phyloP scores from a whole-genome alignment of 345 rosid genomes.

The Boechera retrofracta region DNA sequence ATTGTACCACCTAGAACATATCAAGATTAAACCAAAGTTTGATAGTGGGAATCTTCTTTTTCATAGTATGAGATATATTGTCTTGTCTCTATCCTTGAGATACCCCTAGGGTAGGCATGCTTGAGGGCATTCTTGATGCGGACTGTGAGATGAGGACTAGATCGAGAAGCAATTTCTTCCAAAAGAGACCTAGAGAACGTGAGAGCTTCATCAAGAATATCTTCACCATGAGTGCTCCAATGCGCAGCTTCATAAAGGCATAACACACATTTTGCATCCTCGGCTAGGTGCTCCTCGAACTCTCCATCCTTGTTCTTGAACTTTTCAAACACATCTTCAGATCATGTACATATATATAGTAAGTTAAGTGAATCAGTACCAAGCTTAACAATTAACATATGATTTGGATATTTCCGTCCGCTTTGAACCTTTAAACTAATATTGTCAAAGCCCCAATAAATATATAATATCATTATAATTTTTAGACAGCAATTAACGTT shows the following conservation, averaged over 20 bases:
- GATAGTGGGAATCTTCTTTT: not conserved
- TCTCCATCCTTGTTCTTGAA: conserved; percentile 21
- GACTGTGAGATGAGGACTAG: conserved; percentile 1
- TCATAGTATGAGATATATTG: conserved; percentile 36
- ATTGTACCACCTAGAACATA: conserved; percentile 17
- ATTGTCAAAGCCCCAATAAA: no score
- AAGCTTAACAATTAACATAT: no score
- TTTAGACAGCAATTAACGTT: no score
- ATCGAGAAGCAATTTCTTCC: not conserved
- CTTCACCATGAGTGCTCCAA: conserved; percentile 24
- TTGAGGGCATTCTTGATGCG: conserved; percentile 31
- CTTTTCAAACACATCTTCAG: conserved; percentile 27
- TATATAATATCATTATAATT: no score
- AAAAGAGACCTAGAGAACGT: conserved; percentile 24
- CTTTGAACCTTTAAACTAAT: no score
- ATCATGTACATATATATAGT: no score
- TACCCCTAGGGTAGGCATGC: conserved; percentile 29
- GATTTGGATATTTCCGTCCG: no score
- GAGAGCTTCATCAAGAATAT: conserved; percentile 30
- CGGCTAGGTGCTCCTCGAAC: conserved; percentile 11
- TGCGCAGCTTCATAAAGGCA: conserved; percentile 36
- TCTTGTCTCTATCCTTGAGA: conserved; percentile 26
- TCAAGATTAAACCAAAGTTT: not conserved
- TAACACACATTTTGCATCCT: conserved; percentile 21
- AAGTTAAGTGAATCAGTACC: no score